Percentiles rank a stretch among this genome's conserved stretches.
These are phyloP conservation scores for Claviceps pazoutovae DNA, from an alignment of 2,329 filamentous ascomycete genomes.

Conservation along the genomic window DNA sequence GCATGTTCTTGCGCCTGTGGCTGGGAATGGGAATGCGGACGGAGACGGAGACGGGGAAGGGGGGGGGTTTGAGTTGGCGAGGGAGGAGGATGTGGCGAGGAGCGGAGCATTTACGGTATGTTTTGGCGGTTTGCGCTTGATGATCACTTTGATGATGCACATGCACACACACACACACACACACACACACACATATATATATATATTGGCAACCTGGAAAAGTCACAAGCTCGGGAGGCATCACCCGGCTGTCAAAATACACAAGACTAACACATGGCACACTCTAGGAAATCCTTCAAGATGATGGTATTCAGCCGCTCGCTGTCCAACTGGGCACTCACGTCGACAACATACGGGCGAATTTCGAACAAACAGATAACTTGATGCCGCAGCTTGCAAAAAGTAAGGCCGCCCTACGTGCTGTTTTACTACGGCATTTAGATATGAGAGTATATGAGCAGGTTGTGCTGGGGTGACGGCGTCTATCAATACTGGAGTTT, in stretches of 20 bases:
- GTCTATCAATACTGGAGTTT: not conserved
- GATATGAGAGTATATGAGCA: constrained; percentile 31
- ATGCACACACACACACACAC: no score
- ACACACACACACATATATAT: not conserved
- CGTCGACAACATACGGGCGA: constrained; percentile 41
- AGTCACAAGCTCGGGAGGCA: no score
- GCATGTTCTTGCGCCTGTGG: constrained; percentile 34
- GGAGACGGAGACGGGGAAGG: not conserved
- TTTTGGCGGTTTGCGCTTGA: no score
- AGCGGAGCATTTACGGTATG: constrained; percentile 9
- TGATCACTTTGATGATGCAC: no score
- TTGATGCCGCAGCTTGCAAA: constrained; percentile 34
- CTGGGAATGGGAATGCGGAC: constrained; percentile 6
- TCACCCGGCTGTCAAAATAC: no score
- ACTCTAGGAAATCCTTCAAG: constrained; percentile 7
- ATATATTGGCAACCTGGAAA: no score
- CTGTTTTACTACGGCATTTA: constrained; percentile 32
- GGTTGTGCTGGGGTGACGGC: constrained; percentile 27
- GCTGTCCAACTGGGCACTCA: constrained; percentile 37
- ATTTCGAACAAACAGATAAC: constrained; percentile 39
- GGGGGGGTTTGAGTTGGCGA: constrained; percentile 1
- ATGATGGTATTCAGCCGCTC: constrained; percentile 30
- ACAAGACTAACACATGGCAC: no score
- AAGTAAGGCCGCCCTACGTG: constrained; percentile 35
- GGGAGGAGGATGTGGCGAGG: not conserved